phyloP scores from a whole-genome alignment of 169 alveolate species.

The Theileria luwenshuni region DNA sequence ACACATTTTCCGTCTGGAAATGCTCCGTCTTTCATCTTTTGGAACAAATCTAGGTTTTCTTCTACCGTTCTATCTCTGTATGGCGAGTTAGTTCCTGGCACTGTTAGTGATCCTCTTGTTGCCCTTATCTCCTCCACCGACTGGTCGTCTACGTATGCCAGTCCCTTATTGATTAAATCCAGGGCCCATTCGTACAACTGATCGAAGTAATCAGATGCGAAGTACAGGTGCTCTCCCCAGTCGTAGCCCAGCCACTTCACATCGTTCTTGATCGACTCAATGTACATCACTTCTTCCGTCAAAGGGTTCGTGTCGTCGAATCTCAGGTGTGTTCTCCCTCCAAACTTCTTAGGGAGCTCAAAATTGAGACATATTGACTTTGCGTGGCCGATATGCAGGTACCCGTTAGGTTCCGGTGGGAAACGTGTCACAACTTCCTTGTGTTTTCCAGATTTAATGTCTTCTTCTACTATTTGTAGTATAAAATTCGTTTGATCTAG shows the following conservation, averaged over 20 bases:
- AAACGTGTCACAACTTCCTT: conserved; percentile 90
- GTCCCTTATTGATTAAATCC: conserved; percentile 91
- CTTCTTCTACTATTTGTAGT: conserved; percentile 81
- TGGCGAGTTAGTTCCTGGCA: conserved; percentile 89
- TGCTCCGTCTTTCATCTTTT: conserved; percentile 92
- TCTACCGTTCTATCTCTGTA: conserved; percentile 93
- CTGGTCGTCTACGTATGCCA: conserved; percentile 97
- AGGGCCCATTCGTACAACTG: conserved; percentile 95
- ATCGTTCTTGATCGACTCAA: conserved; percentile 90
- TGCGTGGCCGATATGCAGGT: conserved; percentile 99
- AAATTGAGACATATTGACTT: conserved; percentile 97
- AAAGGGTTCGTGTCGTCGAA: conserved; percentile 99
- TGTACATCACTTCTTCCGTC: conserved; percentile 93
- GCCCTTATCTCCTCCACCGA: conserved; percentile 89
- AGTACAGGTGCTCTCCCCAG: conserved; percentile 90
- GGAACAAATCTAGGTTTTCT: conserved; percentile 94
- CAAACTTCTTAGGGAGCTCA: conserved; percentile 90
- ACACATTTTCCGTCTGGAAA: conserved; percentile 94
- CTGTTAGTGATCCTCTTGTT: conserved; percentile 86
- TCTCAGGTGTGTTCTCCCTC: conserved; percentile 94
- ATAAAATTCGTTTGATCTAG: conserved; percentile 72
- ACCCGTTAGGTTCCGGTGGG: conserved; percentile 99
- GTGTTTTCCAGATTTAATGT: conserved; percentile 76
- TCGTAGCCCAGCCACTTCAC: conserved; percentile 96
- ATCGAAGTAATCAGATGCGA: conserved; percentile 97